Conservation (phyloP, 1,284 basidiomycete species). For the Agaricales sp. region DNA sequence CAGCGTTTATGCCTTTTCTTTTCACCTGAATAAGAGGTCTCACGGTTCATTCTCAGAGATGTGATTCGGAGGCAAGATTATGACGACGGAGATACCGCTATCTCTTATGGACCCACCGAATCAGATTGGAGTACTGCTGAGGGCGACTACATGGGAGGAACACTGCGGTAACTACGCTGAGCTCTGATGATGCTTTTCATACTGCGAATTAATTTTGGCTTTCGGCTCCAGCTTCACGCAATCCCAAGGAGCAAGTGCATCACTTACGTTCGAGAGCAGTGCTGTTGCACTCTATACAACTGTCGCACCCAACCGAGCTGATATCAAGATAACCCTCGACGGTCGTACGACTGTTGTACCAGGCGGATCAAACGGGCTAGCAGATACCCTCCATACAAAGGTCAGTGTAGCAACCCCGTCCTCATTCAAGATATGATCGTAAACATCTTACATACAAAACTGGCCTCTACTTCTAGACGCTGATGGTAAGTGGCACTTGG, state of each 20-base stretch:
- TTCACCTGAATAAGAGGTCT: no score
- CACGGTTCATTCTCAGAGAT: no score
- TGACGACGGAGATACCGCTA: slow-evolving; percentile 29
- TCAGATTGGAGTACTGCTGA: slow-evolving; percentile 24
- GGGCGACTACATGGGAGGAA: slow-evolving; percentile 20
- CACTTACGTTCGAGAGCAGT: slow-evolving; percentile 35
- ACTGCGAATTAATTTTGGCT: slow-evolving; percentile 5
- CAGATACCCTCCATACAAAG: slow-evolving; percentile 24
- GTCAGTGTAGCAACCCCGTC: slow-evolving; percentile 16
- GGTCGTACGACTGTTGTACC: slow-evolving; percentile 23
- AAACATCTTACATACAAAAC: no score
- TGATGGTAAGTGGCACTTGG: slow-evolving; percentile 25
- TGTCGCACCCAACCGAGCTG: slow-evolving; percentile 35
- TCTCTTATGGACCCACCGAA: slow-evolving; percentile 28
- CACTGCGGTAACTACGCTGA: slow-evolving; percentile 26
- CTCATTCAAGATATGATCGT: slow-evolving; percentile 6
- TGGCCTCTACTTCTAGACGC: slow-evolving; percentile 20
- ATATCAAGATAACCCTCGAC: slow-evolving; percentile 35
- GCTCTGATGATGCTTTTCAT: background rate
- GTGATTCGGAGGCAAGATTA: slow-evolving; percentile 14
- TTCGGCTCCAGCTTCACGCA: slow-evolving; percentile 26
- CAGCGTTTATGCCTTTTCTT: no score
- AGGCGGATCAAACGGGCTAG: slow-evolving; percentile 23
- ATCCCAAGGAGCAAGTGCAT: slow-evolving; percentile 27
- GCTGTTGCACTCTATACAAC: slow-evolving; percentile 42